Evolutionary conservation across 805 yeast genomes (phyloP).

Genomic region (Metschnikowia sp.): DNA sequence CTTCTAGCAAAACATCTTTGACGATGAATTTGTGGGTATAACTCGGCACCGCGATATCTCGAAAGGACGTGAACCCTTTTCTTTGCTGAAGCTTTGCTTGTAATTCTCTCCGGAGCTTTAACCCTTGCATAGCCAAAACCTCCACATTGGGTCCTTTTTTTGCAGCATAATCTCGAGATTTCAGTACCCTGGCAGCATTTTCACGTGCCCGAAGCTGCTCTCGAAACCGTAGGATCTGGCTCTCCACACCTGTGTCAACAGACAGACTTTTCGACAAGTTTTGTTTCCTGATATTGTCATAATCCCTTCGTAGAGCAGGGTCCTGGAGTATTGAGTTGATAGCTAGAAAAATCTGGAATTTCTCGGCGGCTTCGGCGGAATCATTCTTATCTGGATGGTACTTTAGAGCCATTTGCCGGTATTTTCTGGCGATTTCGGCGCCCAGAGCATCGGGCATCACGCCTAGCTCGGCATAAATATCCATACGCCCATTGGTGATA

Average conservation of each 20-base stretch:
- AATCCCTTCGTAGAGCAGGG: constrained; percentile 23
- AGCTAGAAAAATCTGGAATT: constrained; percentile 30
- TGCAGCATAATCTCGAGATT: constrained; percentile 13
- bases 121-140: constrained; percentile 27
- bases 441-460: constrained; percentile 28
- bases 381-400: constrained; percentile 42
- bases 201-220: constrained; percentile 28
- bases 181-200: constrained; percentile 2
- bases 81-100: constrained; percentile 6
- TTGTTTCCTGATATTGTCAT: constrained; percentile 27
- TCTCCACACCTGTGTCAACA: constrained; percentile 19
- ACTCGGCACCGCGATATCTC: constrained; percentile 18
- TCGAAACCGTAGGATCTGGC: constrained; percentile 21
- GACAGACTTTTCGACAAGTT: background rate
- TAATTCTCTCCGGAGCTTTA: constrained; percentile 8
- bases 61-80: constrained; percentile 19
- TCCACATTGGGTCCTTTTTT: constrained; percentile 21
- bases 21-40: constrained; percentile 4
- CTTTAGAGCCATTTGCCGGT: constrained; percentile 32
- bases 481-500: constrained; percentile 19
- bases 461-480: constrained; percentile 44
- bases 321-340: constrained; percentile 31
- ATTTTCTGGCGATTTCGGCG: constrained; percentile 26
- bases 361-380: constrained; percentile 21
- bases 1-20: constrained; percentile 17